A percentile compares a stretch with the other conserved stretches of the same genome.
Conservation (phyloP, 192 early-diverging fungal genomes). For the Haplosporangium gracile region DNA sequence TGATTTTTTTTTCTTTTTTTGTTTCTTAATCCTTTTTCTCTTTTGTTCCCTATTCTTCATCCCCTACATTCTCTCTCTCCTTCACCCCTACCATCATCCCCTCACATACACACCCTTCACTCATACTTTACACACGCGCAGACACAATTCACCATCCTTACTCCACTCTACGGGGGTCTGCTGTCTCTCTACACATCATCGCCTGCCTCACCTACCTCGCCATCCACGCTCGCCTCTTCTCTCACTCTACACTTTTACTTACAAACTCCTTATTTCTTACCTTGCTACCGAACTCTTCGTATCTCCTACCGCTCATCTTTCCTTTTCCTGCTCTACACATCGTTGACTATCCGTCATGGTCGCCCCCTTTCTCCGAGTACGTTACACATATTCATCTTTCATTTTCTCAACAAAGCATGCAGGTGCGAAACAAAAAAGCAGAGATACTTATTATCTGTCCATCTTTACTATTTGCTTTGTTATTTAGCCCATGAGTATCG, state of each 20-base stretch:
- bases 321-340: not conserved
- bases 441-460: not conserved
- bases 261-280: no score
- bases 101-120: no score
- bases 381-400: not conserved
- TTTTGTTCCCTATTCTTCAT: not conserved
- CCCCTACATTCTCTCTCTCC: not conserved
- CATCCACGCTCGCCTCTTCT: no score
- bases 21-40: not conserved
- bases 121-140: no score
- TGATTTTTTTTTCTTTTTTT: not conserved
- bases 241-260: no score
- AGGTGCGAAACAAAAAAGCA: not conserved
- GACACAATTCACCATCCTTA: no score
- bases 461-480: not conserved
- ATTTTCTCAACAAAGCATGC: not conserved
- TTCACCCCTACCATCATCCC: not conserved
- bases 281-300: no score
- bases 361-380: conserved; percentile 23
- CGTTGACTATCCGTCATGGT: conserved; percentile 18
- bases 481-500: conserved; percentile 43
- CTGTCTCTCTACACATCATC: no score
- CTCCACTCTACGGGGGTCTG: no score
- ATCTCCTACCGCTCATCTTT: not conserved
- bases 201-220: no score